These are phyloP conservation scores for Boletus semigastroideus DNA, from an alignment of 1,284 basidiomycete species.

Conservation along the genomic window DNA sequence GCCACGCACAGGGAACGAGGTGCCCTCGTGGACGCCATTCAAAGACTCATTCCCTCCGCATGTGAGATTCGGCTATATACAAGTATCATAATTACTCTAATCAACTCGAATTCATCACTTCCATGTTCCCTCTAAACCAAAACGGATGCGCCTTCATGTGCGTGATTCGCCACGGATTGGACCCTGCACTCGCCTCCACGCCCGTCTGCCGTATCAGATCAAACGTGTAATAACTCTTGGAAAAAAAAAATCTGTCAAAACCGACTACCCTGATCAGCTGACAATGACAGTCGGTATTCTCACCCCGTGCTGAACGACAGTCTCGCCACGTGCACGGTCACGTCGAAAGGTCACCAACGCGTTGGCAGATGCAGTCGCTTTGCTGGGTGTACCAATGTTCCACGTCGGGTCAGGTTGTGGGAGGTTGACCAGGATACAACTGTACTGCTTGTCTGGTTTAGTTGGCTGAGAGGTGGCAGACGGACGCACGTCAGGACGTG, in stretches of 20 bases:
- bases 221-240: slow-evolving; percentile 29
- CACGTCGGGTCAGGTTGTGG: slow-evolving; percentile 23
- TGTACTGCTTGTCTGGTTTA: slow-evolving; percentile 1
- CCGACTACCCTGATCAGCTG: not conserved
- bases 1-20: slow-evolving; percentile 28
- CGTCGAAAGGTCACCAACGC: slow-evolving; percentile 24
- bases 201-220: slow-evolving; percentile 19
- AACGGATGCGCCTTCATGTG: slow-evolving; percentile 28
- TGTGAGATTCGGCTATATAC: slow-evolving; percentile 25
- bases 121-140: slow-evolving; percentile 29
- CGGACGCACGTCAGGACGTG: slow-evolving; percentile 25
- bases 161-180: slow-evolving; percentile 29
- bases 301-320: slow-evolving; percentile 24
- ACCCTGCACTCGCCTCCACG: slow-evolving; percentile 10
- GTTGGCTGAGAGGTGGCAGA: not conserved
- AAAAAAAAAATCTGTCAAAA: not conserved
- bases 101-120: slow-evolving; percentile 20
- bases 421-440: slow-evolving; percentile 28
- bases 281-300: not conserved
- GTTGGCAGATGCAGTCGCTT: slow-evolving; percentile 28
- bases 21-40: slow-evolving; percentile 24
- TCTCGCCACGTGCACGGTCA: slow-evolving; percentile 25
- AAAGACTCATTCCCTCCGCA: slow-evolving; percentile 2
- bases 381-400: slow-evolving; percentile 21
- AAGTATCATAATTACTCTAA: too few relatives aligned